A percentile compares a stretch with the other conserved stretches of the same genome.
Conservation (phyloP, 805 yeast species). For the Wickerhamomyces canadensis region DNA sequence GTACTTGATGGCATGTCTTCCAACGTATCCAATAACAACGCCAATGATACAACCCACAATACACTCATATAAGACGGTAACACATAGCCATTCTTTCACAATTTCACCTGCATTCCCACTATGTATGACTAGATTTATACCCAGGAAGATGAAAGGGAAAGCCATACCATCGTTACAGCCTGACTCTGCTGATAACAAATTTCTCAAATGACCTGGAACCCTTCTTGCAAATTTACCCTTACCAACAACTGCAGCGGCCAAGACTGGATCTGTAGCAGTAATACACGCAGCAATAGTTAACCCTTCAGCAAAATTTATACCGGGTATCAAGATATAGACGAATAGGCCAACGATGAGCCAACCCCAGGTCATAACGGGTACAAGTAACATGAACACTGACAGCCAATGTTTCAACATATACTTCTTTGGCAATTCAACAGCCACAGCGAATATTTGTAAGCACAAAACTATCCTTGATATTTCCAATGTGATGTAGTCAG, state of each 20-base stretch:
- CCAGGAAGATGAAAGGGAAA: conserved; percentile 76
- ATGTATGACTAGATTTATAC: conserved; percentile 63
- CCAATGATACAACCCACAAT: conserved; percentile 75
- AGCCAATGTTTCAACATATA: conserved; percentile 83
- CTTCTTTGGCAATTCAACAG: conserved; percentile 87
- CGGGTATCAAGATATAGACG: conserved; percentile 72
- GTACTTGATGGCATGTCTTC: conserved; percentile 65
- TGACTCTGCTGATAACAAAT: conserved; percentile 76
- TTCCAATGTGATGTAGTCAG: conserved; percentile 78
- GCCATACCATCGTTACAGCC: conserved; percentile 97
- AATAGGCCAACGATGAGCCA: conserved; percentile 82
- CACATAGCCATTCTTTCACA: conserved; percentile 72
- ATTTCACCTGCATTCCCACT: conserved; percentile 61
- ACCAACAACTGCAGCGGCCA: conserved; percentile 94
- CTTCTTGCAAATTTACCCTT: conserved; percentile 87
- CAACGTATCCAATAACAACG: conserved; percentile 59
- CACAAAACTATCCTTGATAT: conserved; percentile 77
- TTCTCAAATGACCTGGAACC: conserved; percentile 89
- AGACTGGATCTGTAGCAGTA: conserved; percentile 92
- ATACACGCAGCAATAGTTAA: conserved; percentile 79
- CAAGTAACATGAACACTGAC: conserved; percentile 64
- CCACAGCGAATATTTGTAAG: conserved; percentile 89
- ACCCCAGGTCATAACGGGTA: conserved; percentile 88
- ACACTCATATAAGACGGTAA: conserved; percentile 79
- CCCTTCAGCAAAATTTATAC: conserved; percentile 64